Conservation (phyloP, 306 rosid genomes). For the Cucurbita maxima region DNA sequence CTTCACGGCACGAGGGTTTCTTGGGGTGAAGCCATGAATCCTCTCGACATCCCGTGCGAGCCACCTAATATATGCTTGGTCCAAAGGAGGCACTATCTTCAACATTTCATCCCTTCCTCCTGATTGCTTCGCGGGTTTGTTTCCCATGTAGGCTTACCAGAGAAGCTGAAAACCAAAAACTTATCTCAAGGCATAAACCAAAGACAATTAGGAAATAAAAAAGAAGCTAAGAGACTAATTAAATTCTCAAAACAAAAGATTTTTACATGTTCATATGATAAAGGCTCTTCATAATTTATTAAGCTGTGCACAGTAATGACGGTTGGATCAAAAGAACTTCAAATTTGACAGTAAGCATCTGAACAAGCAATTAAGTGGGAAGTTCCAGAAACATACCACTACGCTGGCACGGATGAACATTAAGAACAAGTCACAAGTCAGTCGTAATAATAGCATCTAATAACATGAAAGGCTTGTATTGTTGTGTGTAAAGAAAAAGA, state of each 20-base stretch:
- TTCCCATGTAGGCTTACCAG: conserved; percentile 36
- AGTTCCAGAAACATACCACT: neutral
- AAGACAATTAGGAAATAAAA: neutral
- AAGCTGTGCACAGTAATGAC: no score
- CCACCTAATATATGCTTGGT: conserved; percentile 39
- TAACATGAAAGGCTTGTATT: neutral
- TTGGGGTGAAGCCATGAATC: conserved; percentile 44
- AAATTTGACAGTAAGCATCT: neutral
- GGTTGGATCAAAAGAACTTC: neutral
- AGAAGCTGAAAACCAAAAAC: neutral
- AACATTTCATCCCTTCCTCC: conserved; percentile 26
- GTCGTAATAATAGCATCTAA: neutral
- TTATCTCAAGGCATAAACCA: neutral
- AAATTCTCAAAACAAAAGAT: neutral
- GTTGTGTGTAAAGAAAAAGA: neutral
- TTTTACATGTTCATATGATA: neutral
- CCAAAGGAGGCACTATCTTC: conserved; percentile 59
- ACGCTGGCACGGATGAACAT: neutral
- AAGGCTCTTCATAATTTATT: neutral
- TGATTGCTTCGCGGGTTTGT: conserved; percentile 42
- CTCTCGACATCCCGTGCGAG: conserved; percentile 45
- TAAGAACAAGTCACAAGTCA: neutral
- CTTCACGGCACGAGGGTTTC: conserved; percentile 28
- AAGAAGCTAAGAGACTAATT: neutral
- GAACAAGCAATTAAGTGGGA: neutral